Conservation (phyloP, 208 protist species). For the Trypanosoma boissoni region DNA sequence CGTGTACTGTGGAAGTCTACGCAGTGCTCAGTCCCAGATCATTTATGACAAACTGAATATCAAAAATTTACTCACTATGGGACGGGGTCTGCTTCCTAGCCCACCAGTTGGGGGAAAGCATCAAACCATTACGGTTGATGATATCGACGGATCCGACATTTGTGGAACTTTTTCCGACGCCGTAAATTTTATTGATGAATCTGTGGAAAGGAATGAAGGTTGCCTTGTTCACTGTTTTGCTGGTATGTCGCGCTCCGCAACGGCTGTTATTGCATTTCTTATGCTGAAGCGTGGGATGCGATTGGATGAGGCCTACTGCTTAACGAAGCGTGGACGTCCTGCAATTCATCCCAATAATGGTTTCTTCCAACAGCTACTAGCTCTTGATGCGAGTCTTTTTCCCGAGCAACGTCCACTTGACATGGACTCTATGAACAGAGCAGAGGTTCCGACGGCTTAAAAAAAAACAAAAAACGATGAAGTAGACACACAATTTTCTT, state of each 20-base stretch:
- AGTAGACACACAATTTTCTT: no score
- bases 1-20: conserved; percentile 82
- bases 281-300: conserved; percentile 86
- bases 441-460: conserved; percentile 12
- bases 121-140: conserved; percentile 74
- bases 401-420: conserved; percentile 54
- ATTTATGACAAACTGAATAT: conserved; percentile 87
- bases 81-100: conserved; percentile 63
- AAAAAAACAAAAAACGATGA: background rate
- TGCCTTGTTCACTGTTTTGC: conserved; percentile 91
- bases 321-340: conserved; percentile 67
- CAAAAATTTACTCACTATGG: conserved; percentile 75
- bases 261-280: conserved; percentile 85
- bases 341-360: conserved; percentile 82
- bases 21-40: conserved; percentile 80
- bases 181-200: conserved; percentile 77
- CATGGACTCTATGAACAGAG: conserved; percentile 45
- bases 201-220: conserved; percentile 39
- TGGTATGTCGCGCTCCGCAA: conserved; percentile 86
- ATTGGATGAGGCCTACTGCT: conserved; percentile 78
- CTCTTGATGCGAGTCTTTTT: conserved; percentile 64
- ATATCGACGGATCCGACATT: conserved; percentile 84
- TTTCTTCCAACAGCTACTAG: conserved; percentile 76
- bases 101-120: conserved; percentile 68
- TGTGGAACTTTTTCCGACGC: conserved; percentile 69